phyloP scores from a whole-genome alignment of 306 rosid species.

The Chamaecrista fasciculata region DNA sequence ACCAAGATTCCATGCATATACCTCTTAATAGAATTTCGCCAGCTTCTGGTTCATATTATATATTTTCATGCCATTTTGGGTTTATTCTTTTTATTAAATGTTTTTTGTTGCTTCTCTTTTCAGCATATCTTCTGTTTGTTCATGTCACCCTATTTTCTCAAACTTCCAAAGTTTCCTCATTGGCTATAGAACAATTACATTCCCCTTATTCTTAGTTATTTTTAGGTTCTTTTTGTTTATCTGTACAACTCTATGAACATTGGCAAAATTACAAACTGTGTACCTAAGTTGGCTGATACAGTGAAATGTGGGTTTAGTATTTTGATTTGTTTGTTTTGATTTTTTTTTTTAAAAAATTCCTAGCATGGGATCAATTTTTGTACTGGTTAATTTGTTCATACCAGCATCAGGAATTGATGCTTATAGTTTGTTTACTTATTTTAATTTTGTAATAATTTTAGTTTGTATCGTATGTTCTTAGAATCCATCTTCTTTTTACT shows the following conservation, averaged over 20 bases:
- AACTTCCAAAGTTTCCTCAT: conserved; percentile 10
- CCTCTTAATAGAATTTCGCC: conserved; percentile 16
- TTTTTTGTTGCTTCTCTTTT: conserved; percentile 11
- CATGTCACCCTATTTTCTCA: conserved; percentile 2
- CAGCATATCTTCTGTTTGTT: not conserved
- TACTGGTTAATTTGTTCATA: conserved; percentile 18
- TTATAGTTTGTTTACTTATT: conserved; percentile 3
- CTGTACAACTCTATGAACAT: not conserved
- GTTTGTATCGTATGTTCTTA: not conserved
- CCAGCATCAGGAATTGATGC: conserved; percentile 6
- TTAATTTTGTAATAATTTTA: not conserved
- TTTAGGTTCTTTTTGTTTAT: not conserved
- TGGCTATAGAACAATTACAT: conserved; percentile 11
- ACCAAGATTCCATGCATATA: conserved; percentile 17
- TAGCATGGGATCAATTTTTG: conserved; percentile 22
- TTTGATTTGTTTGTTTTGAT: conserved; percentile 8
- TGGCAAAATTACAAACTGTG: conserved; percentile 10
- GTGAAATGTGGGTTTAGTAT: conserved; percentile 3
- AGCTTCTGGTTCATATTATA: not conserved
- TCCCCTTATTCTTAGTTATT: not conserved
- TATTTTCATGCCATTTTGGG: not conserved
- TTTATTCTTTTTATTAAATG: not conserved
- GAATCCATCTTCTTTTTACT: too few species aligned
- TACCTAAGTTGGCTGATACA: conserved; percentile 14
- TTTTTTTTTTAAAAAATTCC: conserved; percentile 22